Conservation (phyloP, 2,329 filamentous ascomycete genomes). For the Alternaria viburni region DNA sequence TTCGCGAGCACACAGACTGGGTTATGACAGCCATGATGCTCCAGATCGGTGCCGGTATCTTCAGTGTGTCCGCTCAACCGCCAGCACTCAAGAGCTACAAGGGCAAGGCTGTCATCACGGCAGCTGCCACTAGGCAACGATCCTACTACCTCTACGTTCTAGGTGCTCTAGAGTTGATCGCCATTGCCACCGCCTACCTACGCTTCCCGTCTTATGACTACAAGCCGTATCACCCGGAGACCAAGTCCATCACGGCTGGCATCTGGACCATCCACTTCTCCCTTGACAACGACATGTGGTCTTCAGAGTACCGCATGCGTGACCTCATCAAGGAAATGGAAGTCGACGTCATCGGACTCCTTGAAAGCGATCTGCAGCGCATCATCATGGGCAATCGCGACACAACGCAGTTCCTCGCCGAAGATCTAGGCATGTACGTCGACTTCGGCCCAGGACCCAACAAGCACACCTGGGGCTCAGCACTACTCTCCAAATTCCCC, state of each 20-base stretch:
- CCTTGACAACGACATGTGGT: conserved; percentile 99
- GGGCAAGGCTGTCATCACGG: conserved; percentile 55
- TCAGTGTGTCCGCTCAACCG: conserved; percentile 66
- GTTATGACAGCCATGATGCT: conserved; percentile 88
- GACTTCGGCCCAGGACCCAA: conserved; percentile 97
- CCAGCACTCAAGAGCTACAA: conserved; percentile 48
- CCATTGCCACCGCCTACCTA: conserved; percentile 80
- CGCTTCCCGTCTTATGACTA: conserved; percentile 95
- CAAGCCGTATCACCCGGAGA: conserved; percentile 83
- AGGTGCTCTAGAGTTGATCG: conserved; percentile 77
- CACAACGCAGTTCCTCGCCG: conserved; percentile 90
- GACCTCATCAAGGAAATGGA: conserved; percentile 93
- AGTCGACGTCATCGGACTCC: conserved; percentile 92
- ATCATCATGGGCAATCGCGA: conserved; percentile 99
- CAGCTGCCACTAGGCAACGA: conserved; percentile 60
- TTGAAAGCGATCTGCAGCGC: conserved; percentile 91
- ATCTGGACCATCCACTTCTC: conserved; percentile 99
- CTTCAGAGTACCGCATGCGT: conserved; percentile 90
- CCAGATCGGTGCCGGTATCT: conserved; percentile 82
- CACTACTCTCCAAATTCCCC: conserved; percentile 93
- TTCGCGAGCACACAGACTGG: conserved; percentile 95
- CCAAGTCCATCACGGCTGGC: conserved; percentile 87
- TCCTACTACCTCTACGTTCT: conserved; percentile 76
- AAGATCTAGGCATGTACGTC: conserved; percentile 98
- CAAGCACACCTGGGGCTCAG: conserved; percentile 97